phyloP scores from a whole-genome alignment of 2,329 filamentous ascomycete species.

The Monilinia vaccinii-corymbosi region DNA sequence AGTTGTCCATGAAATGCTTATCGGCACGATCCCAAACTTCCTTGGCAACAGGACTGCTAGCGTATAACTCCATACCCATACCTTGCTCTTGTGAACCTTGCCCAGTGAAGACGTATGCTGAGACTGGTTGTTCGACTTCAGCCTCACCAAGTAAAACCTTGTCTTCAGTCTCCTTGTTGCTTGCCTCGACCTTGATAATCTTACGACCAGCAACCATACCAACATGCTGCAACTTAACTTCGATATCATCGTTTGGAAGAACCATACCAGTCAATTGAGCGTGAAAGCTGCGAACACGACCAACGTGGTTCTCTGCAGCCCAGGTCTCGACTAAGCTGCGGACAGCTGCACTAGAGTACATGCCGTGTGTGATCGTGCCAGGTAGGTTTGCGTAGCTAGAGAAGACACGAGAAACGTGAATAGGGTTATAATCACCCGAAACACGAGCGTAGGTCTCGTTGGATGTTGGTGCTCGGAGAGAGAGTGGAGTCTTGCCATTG shows the following conservation, averaged over 20 bases:
- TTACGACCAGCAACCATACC: conserved; percentile 98
- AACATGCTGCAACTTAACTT: conserved; percentile 91
- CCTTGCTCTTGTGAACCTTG: conserved; percentile 98
- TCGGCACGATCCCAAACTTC: conserved; percentile 98
- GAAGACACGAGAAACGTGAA: conserved; percentile 96
- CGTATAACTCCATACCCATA: conserved; percentile 99
- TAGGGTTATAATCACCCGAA: conserved; percentile 97
- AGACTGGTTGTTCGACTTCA: conserved; percentile 94
- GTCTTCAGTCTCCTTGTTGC: conserved; percentile 91
- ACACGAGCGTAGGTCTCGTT: conserved; percentile 98
- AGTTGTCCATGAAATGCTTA: conserved; percentile 97
- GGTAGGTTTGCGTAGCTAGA: conserved; percentile 91
- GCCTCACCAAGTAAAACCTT: conserved; percentile 93
- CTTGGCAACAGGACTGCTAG: conserved; percentile 84
- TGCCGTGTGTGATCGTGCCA: conserved; percentile 96
- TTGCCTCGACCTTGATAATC: conserved; percentile 97
- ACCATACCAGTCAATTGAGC: conserved; percentile 98
- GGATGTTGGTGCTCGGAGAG: conserved; percentile 82
- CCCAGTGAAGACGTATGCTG: conserved; percentile 94
- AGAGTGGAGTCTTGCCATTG: conserved; percentile 81
- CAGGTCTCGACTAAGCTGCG: conserved; percentile 95
- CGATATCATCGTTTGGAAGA: conserved; percentile 86
- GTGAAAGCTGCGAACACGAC: conserved; percentile 94
- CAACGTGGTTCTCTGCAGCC: conserved; percentile 98
- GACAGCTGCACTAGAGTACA: conserved; percentile 97